Evolutionary conservation across 176 grass and related monocot genomes (phyloP).

Genomic region (Hsuehochloa calcarea): DNA sequence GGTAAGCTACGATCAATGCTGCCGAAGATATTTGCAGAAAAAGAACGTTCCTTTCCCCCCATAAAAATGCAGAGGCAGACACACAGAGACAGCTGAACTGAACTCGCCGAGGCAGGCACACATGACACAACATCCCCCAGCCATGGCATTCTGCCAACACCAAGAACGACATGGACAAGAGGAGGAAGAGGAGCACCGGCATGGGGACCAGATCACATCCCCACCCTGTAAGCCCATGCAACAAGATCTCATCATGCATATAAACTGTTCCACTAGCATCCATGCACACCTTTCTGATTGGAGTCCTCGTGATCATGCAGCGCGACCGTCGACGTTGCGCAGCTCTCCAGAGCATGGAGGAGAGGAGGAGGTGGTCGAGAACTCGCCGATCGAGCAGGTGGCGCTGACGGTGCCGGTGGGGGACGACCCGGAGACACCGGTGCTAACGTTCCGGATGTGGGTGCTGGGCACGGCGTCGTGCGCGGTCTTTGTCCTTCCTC

Average conservation of each 20-base stretch:
- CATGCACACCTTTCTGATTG: neutral
- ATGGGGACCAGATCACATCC: conserved; percentile 42
- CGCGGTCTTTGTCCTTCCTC: conserved; percentile 75
- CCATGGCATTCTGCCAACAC: conserved; percentile 23
- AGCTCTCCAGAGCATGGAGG: neutral
- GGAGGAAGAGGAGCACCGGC: conserved; percentile 17
- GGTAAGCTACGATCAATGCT: neutral
- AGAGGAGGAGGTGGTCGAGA: conserved; percentile 48
- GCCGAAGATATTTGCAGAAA: neutral
- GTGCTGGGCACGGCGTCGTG: conserved; percentile 78
- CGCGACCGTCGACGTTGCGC: conserved; percentile 10
- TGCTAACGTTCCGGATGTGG: conserved; percentile 95
- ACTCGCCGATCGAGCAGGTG: conserved; percentile 96
- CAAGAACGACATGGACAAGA: neutral
- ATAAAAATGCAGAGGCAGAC: neutral
- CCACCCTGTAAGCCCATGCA: conserved; percentile 44
- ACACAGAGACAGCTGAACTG: neutral
- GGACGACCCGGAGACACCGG: conserved; percentile 62
- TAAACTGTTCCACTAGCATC: neutral
- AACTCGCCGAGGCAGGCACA: neutral
- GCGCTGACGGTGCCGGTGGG: conserved; percentile 79
- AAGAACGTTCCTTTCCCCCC: neutral
- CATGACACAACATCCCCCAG: neutral
- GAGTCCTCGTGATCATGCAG: neutral
- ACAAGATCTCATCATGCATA: neutral